These are phyloP conservation scores for Spiromastix sp. DNA, from an alignment of 2,329 filamentous ascomycete species.

Conservation along the genomic window DNA sequence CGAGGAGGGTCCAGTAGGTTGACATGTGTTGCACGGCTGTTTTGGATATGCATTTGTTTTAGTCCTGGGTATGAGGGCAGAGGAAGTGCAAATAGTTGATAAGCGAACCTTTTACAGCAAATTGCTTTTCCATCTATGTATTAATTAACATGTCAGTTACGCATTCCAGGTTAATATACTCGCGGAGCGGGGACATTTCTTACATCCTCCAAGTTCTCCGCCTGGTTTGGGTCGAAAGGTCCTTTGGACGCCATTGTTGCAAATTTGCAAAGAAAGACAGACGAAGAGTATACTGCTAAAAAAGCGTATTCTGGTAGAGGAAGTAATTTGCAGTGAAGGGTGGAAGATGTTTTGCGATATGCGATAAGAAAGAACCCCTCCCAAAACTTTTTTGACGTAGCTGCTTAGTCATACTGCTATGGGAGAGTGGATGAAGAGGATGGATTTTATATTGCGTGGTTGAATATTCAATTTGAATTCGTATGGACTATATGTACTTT, in stretches of 20 bases:
- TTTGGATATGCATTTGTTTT: slow-evolving; percentile 11
- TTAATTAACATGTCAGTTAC: slow-evolving; percentile 1
- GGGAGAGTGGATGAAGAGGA: too few relatives aligned
- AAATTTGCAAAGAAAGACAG: too few relatives aligned
- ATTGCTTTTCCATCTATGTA: slow-evolving; percentile 90
- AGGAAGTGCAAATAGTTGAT: neutral
- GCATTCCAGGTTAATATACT: neutral
- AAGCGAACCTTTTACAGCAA: slow-evolving; percentile 76
- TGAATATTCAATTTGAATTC: too few relatives aligned
- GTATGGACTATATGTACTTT: too few relatives aligned
- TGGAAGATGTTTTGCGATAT: neutral
- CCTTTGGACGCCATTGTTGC: neutral
- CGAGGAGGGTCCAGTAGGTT: slow-evolving; percentile 93
- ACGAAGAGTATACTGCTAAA: too few relatives aligned
- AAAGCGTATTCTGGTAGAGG: too few relatives aligned
- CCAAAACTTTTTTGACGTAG: neutral
- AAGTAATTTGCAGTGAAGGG: neutral
- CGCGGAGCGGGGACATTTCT: slow-evolving; percentile 21
- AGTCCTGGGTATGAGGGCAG: neutral
- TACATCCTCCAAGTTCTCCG: slow-evolving; percentile 61
- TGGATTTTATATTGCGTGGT: too few relatives aligned
- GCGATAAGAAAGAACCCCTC: neutral
- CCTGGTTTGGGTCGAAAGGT: slow-evolving; percentile 47
- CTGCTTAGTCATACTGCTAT: too few relatives aligned
- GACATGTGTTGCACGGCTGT: slow-evolving; percentile 84